A percentile compares a stretch with the other conserved stretches of the same genome.
These are phyloP conservation scores for Pseudogymnoascus sp. DNA, from an alignment of 2,329 filamentous ascomycete species.

Conservation along the genomic window DNA sequence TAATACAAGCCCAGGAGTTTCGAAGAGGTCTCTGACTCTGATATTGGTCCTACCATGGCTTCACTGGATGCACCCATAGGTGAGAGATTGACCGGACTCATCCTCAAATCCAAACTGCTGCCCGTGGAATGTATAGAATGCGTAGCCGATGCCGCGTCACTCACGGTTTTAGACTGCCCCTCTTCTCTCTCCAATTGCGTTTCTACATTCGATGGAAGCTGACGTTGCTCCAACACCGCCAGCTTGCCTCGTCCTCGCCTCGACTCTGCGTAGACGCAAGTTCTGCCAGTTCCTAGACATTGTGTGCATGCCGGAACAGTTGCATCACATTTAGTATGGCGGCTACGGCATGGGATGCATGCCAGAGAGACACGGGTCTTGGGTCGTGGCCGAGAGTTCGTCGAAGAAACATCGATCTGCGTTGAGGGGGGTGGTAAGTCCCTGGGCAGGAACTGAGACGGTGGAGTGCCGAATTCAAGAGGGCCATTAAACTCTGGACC, in stretches of 20 bases:
- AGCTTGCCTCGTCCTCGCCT: slow-evolving; percentile 36
- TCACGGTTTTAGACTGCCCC: neutral
- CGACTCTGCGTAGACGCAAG: slow-evolving; percentile 41
- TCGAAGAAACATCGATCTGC: no score
- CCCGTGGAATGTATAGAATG: neutral
- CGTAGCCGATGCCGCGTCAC: neutral
- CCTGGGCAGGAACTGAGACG: neutral
- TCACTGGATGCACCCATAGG: neutral
- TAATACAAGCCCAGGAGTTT: slow-evolving; percentile 1
- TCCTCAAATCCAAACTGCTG: neutral
- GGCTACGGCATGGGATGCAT: slow-evolving; percentile 25
- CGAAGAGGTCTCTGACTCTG: slow-evolving; percentile 17
- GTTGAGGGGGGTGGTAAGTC: neutral
- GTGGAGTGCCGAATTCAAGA: neutral
- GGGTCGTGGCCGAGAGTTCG: neutral
- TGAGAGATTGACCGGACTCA: neutral
- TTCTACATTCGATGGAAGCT: slow-evolving; percentile 27
- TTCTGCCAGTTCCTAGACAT: slow-evolving; percentile 34
- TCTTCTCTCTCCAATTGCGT: slow-evolving; percentile 18
- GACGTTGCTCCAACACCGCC: slow-evolving; percentile 12
- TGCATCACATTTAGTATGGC: slow-evolving; percentile 40
- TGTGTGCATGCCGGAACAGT: slow-evolving; percentile 35
- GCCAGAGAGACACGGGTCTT: slow-evolving; percentile 8
- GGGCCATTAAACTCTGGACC: neutral
- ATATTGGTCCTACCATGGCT: slow-evolving; percentile 16